phyloP scores from a whole-genome alignment of 2,329 filamentous ascomycete genomes.

The Tolypocladium ovalisporum region DNA sequence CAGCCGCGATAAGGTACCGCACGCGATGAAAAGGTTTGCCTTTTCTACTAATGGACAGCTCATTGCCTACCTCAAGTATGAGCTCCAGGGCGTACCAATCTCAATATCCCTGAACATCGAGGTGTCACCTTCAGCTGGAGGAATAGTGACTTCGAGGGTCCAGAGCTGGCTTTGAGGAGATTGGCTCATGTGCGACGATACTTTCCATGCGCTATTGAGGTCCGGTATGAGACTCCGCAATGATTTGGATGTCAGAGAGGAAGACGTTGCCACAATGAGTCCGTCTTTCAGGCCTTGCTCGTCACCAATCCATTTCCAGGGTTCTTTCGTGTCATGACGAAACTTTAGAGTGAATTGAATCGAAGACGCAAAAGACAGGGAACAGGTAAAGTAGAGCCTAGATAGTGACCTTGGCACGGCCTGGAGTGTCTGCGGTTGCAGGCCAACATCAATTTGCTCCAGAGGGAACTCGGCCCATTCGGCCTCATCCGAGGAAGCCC shows the following conservation, averaged over 20 bases:
- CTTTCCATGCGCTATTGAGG: slow-evolving; percentile 43
- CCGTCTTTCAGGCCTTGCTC: slow-evolving; percentile 54
- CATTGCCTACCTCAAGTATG: slow-evolving; percentile 36
- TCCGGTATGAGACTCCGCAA: slow-evolving; percentile 45
- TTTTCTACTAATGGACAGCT: not conserved
- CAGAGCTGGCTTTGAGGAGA: slow-evolving; percentile 60
- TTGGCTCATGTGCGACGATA: slow-evolving; percentile 49
- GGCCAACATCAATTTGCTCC: slow-evolving; percentile 9
- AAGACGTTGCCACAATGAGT: slow-evolving; percentile 36
- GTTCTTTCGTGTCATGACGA: slow-evolving; percentile 34
- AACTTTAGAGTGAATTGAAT: slow-evolving; percentile 64
- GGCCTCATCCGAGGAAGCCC: slow-evolving; percentile 51
- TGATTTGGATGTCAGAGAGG: slow-evolving; percentile 21
- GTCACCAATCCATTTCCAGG: slow-evolving; percentile 64
- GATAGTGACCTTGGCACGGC: slow-evolving; percentile 10
- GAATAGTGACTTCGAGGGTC: slow-evolving; percentile 48
- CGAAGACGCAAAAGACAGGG: slow-evolving; percentile 34
- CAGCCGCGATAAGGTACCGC: not conserved
- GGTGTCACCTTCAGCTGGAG: slow-evolving; percentile 41
- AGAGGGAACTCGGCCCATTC: slow-evolving; percentile 44
- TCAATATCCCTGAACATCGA: slow-evolving; percentile 46
- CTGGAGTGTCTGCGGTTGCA: slow-evolving; percentile 41
- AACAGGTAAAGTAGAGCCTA: slow-evolving; percentile 42
- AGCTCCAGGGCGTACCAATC: slow-evolving; percentile 53
- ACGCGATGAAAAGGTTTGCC: too few species aligned